A percentile compares a stretch with the other conserved stretches of the same genome.
Conservation (phyloP, 2,329 filamentous ascomycete genomes). For the Ambrosiella beaveri region DNA sequence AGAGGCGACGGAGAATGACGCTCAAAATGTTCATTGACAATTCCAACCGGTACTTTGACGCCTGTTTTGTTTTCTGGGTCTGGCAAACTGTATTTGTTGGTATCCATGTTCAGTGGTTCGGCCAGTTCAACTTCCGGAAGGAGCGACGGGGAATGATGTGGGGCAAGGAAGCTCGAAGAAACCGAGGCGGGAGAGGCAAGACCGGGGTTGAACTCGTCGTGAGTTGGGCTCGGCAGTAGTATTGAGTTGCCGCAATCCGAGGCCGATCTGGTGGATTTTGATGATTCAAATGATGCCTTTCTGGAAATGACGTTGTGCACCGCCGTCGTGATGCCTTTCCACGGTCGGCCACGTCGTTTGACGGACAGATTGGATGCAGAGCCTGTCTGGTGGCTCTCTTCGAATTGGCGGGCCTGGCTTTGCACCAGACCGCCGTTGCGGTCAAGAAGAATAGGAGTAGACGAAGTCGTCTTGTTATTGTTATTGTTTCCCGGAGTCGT, state of each 20-base stretch:
- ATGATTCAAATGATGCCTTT: constrained; percentile 13
- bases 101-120: constrained; percentile 46
- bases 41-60: constrained; percentile 43
- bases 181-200: constrained; percentile 6
- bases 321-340: constrained; percentile 34
- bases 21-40: constrained; percentile 39
- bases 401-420: constrained; percentile 50
- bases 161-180: constrained; percentile 13
- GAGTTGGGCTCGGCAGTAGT: constrained; percentile 16
- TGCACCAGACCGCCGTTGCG: constrained; percentile 52
- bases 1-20: constrained; percentile 27
- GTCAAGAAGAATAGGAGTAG: constrained; percentile 21
- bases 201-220: constrained; percentile 13
- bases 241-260: constrained; percentile 15
- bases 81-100: constrained; percentile 56
- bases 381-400: constrained; percentile 45
- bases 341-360: constrained; percentile 51
- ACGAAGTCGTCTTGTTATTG: constrained; percentile 11
- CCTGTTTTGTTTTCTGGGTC: constrained; percentile 53
- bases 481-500: constrained; percentile 12
- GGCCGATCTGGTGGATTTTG: constrained; percentile 8
- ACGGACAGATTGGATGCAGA: constrained; percentile 31
- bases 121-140: constrained; percentile 35
- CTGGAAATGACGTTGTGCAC: constrained; percentile 7
- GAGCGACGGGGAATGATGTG: constrained; percentile 19